phyloP scores from a whole-genome alignment of 148 eudicot genomes.

The Cornus suecica region DNA sequence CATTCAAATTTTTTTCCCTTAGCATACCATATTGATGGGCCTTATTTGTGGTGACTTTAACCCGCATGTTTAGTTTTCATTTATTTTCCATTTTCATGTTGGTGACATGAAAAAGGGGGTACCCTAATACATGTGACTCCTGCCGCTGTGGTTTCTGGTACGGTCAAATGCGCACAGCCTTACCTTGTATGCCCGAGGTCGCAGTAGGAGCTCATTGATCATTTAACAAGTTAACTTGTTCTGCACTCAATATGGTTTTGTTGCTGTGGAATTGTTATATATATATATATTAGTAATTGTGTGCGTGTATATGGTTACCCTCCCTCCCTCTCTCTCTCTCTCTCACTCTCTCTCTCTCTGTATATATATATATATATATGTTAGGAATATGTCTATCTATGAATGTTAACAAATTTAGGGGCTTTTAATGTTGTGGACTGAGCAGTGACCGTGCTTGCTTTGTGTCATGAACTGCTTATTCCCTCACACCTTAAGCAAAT shows the following conservation, averaged over 20 bases:
- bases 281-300: no score
- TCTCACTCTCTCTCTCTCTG: no score
- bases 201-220: not conserved
- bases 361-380: no score
- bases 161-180: no score
- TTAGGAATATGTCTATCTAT: no score
- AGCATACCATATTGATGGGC: not conserved
- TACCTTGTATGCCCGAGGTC: not conserved
- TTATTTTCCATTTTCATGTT: not conserved
- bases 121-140: no score
- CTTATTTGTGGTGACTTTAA: not conserved
- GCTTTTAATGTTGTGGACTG: not conserved
- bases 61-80: not conserved
- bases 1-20: no score
- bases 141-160: no score
- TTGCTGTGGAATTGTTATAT: not conserved
- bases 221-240: not conserved
- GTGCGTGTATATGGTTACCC: no score
- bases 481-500: not conserved
- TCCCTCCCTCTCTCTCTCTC: no score
- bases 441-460: not conserved
- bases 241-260: not conserved
- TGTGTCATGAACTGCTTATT: not conserved
- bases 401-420: not conserved
- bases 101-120: not conserved